Conservation (phyloP, 495 filamentous ascomycete species). For the Penicillium nucicola region DNA sequence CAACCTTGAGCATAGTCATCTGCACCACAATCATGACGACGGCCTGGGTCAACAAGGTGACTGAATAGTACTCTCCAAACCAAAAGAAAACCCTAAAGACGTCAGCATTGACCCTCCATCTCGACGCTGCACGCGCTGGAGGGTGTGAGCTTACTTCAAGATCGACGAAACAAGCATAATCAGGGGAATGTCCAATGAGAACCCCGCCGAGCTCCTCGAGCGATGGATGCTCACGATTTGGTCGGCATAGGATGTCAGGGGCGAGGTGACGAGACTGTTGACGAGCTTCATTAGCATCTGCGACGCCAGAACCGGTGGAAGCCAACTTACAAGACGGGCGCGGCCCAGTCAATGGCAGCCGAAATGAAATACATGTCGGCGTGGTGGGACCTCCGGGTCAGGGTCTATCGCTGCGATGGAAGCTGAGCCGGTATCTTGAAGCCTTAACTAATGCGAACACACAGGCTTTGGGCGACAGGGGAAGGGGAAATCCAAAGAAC, state of each 20-base stretch:
- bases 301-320: not conserved
- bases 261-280: constrained; percentile 68
- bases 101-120: not conserved
- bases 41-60: constrained; percentile 77
- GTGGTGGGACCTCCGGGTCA: constrained; percentile 7
- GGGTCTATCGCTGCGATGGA: constrained; percentile 3
- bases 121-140: not conserved
- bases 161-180: constrained; percentile 97
- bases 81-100: constrained; percentile 81
- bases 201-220: constrained; percentile 78
- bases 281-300: constrained; percentile 6
- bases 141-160: constrained; percentile 61
- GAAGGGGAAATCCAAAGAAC: not conserved
- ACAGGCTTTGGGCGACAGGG: not conserved
- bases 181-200: constrained; percentile 85
- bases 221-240: constrained; percentile 89
- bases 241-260: constrained; percentile 83
- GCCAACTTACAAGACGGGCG: constrained; percentile 41
- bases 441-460: too few species aligned
- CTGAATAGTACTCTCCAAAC: constrained; percentile 81
- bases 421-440: not conserved
- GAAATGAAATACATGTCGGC: constrained; percentile 37
- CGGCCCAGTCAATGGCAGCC: constrained; percentile 43
- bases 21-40: constrained; percentile 85
- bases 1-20: constrained; percentile 79